phyloP scores from a whole-genome alignment of 371 early-diverging fungal species.

The Circinella umbellata region DNA sequence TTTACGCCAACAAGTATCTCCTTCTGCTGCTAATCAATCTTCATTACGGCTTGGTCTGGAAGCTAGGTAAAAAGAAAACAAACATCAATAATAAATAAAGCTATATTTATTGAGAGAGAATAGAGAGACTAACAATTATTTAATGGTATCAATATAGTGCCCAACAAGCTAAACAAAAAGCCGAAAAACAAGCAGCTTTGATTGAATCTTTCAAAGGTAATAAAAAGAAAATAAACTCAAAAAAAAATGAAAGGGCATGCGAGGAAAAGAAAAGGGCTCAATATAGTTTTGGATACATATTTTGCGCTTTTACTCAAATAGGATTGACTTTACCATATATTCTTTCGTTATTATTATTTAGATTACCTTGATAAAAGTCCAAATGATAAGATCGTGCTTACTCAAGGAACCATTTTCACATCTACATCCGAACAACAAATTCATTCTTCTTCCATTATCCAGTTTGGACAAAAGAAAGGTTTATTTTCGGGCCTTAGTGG shows the following conservation, averaged over 20 bases:
- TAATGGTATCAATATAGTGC: slow-evolving; percentile 12
- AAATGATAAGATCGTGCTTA: slow-evolving; percentile 13
- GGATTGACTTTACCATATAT: no score
- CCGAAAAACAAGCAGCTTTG: slow-evolving; percentile 26
- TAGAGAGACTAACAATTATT: neutral
- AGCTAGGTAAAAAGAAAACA: slow-evolving; percentile 19
- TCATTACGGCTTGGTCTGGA: slow-evolving; percentile 48
- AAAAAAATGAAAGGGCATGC: no score
- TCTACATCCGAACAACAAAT: slow-evolving; percentile 16
- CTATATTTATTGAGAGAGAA: neutral
- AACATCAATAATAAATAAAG: neutral
- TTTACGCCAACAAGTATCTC: slow-evolving; percentile 29
- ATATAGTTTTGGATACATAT: no score
- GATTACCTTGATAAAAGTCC: slow-evolving; percentile 4
- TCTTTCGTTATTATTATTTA: neutral
- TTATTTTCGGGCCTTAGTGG: slow-evolving; percentile 31
- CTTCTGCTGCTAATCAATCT: slow-evolving; percentile 17
- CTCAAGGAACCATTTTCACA: slow-evolving; percentile 14
- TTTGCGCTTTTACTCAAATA: no score
- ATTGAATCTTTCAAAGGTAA: slow-evolving; percentile 32
- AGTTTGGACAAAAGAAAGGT: slow-evolving; percentile 43
- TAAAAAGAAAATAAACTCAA: neutral
- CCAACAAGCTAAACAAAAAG: slow-evolving; percentile 37
- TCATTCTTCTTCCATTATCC: slow-evolving; percentile 25
- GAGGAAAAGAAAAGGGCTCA: no score